Percentiles rank a stretch among this genome's conserved stretches.
phyloP scores from a whole-genome alignment of 352 stramenopile genomes.

The Phytophthora uliginosa region DNA sequence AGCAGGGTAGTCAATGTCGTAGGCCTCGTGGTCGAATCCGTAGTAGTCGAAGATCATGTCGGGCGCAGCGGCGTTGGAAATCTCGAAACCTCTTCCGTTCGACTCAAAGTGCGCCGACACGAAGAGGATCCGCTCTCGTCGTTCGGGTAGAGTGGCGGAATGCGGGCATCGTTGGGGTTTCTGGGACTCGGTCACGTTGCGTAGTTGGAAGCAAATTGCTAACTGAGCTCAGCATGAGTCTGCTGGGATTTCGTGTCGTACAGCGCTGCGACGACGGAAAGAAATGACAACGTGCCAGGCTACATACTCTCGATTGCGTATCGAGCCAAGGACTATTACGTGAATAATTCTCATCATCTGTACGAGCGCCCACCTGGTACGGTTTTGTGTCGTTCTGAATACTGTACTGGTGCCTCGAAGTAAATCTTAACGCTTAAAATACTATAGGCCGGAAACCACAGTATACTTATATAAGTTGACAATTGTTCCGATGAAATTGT shows the following conservation, averaged over 20 bases:
- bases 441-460: too few species aligned
- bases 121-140: background rate
- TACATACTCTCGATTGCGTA: too few species aligned
- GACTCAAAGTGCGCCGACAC: background rate
- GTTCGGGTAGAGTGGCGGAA: conserved; percentile 1
- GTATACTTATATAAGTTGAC: too few species aligned
- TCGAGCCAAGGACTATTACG: too few species aligned
- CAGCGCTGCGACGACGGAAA: too few species aligned
- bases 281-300: too few species aligned
- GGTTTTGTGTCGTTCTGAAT: too few species aligned
- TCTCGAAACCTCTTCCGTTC: background rate
- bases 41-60: background rate
- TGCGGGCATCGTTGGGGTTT: background rate
- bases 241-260: background rate
- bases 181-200: background rate
- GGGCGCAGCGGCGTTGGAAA: background rate
- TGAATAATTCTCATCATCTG: too few species aligned
- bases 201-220: background rate
- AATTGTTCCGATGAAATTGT: background rate
- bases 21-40: background rate
- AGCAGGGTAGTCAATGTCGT: background rate
- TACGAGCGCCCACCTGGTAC: too few species aligned
- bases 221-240: background rate
- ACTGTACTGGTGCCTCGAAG: too few species aligned
- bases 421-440: too few species aligned